Percentiles rank a stretch among this genome's conserved stretches.
Evolutionary conservation across 257 asterid species (phyloP).

Genomic region (Capsicum pubescens): DNA sequence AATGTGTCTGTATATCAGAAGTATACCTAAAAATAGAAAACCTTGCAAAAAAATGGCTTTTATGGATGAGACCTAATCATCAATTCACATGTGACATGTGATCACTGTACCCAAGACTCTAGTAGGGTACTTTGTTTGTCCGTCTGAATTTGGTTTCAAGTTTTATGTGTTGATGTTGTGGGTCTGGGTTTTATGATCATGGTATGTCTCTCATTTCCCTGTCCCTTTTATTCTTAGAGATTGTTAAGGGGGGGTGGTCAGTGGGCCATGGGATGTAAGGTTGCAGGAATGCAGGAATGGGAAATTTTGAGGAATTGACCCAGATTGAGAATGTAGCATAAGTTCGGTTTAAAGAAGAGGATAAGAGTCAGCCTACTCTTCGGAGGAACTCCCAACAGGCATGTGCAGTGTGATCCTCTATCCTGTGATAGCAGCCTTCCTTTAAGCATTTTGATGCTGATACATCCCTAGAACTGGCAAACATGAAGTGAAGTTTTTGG

Average conservation of each 20-base stretch:
- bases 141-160: background rate
- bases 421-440: constrained; percentile 18
- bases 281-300: background rate
- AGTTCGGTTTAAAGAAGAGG: background rate
- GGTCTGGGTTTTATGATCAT: constrained; percentile 15
- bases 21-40: background rate
- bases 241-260: constrained; percentile 1
- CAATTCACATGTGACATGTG: background rate
- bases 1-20: background rate
- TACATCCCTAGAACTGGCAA: constrained; percentile 1
- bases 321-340: background rate
- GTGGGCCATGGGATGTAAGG: background rate
- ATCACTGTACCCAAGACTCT: background rate
- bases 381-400: background rate
- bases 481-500: constrained; percentile 1
- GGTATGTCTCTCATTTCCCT: background rate
- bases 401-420: constrained; percentile 3
- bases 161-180: constrained; percentile 2
- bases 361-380: background rate
- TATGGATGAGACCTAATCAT: background rate
- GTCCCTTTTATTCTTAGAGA: background rate
- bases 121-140: background rate
- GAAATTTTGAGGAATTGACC: background rate
- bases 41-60: background rate
- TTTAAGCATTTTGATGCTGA: constrained; percentile 22